phyloP scores from a whole-genome alignment of 306 rosid species.

The Dalbergia cultrata region DNA sequence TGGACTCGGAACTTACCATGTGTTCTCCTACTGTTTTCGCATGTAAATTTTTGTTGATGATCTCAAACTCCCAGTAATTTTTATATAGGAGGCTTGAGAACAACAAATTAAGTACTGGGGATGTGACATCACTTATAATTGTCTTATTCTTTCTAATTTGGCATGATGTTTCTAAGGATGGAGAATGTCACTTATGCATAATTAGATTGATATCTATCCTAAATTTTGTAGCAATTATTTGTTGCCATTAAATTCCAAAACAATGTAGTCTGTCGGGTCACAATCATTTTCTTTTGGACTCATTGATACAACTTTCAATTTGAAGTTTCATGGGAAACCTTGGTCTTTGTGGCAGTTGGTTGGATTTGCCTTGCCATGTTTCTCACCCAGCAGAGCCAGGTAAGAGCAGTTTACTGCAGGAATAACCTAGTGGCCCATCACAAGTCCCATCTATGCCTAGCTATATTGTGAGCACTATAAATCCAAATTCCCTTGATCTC shows the following conservation, averaged over 20 bases:
- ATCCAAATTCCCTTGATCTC: too few species aligned
- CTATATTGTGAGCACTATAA: not conserved
- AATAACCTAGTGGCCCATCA: too few species aligned
- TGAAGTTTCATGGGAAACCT: slow-evolving; percentile 89
- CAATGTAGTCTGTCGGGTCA: not conserved
- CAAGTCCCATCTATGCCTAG: not conserved
- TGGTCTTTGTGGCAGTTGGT: slow-evolving; percentile 84
- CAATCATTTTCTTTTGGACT: slow-evolving; percentile 7
- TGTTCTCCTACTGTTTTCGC: not conserved
- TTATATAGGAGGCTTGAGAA: slow-evolving; percentile 78
- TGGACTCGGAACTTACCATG: too few species aligned
- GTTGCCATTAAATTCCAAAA: not conserved
- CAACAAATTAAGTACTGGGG: slow-evolving; percentile 88
- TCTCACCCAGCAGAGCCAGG: not conserved
- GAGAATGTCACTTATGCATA: not conserved
- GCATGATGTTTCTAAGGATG: not conserved
- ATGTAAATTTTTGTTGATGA: not conserved
- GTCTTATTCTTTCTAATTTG: slow-evolving; percentile 70
- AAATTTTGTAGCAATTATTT: slow-evolving; percentile 61
- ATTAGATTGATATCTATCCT: slow-evolving; percentile 20
- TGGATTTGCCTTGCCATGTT: slow-evolving; percentile 66
- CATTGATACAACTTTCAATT: slow-evolving; percentile 30
- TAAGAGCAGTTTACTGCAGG: too few species aligned
- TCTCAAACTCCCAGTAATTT: not conserved
- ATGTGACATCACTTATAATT: slow-evolving; percentile 69